Conservation (phyloP, 768 basidiomycete genomes). For the Mycena galericulata region DNA sequence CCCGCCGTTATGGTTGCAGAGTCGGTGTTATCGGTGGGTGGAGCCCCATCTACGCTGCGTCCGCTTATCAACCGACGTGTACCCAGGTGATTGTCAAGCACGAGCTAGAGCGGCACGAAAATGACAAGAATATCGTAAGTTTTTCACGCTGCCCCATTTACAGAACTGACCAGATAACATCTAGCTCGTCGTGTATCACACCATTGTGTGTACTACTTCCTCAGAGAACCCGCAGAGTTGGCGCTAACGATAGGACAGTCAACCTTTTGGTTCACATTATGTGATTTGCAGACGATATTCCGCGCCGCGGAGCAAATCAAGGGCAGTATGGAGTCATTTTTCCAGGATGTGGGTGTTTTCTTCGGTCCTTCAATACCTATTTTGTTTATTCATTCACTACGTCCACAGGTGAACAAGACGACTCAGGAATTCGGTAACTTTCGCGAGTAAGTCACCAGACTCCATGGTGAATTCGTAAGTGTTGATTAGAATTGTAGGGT, state of each 20-base stretch:
- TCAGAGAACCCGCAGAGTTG: no score
- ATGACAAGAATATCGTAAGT: constrained; percentile 40
- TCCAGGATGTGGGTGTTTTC: constrained; percentile 2
- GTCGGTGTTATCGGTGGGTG: constrained; percentile 25
- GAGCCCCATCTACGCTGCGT: background rate
- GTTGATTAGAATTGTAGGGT: constrained; percentile 19
- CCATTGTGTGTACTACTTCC: constrained; percentile 31
- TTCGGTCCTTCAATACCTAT: background rate
- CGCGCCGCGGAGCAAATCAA: constrained; percentile 27
- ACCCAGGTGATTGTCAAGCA: constrained; percentile 35
- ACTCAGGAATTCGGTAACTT: constrained; percentile 39
- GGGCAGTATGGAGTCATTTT: constrained; percentile 21
- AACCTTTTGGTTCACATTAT: constrained; percentile 33
- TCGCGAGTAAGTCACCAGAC: constrained; percentile 35
- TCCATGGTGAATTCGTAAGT: no score
- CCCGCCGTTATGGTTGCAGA: constrained; percentile 33
- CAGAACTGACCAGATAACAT: background rate
- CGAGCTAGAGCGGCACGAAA: constrained; percentile 34
- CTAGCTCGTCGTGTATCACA: constrained; percentile 36
- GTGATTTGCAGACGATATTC: constrained; percentile 34
- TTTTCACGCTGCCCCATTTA: background rate
- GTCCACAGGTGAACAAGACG: constrained; percentile 11
- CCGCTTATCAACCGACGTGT: background rate
- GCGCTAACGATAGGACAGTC: background rate
- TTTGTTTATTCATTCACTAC: background rate